phyloP scores from a whole-genome alignment of 352 stramenopile species.

The Aphanomyces invadans region DNA sequence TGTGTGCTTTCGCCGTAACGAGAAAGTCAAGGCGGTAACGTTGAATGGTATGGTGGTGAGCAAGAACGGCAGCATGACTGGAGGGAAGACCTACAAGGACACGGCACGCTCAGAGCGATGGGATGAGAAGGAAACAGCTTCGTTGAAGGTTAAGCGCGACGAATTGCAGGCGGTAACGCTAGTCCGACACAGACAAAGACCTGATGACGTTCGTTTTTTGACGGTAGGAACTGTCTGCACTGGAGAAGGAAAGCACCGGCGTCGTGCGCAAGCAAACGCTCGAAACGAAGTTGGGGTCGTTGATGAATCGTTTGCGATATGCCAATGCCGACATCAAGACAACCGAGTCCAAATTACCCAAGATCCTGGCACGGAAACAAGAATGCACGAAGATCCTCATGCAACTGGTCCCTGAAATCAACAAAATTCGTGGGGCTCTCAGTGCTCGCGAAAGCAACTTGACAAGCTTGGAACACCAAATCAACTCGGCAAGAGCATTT shows the following conservation, averaged over 20 bases:
- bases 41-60: slow-evolving; percentile 94
- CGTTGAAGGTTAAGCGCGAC: slow-evolving; percentile 80
- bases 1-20: slow-evolving; percentile 71
- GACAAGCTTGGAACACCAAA: slow-evolving; percentile 42
- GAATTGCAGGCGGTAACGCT: slow-evolving; percentile 53
- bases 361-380: slow-evolving; percentile 50
- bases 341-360: slow-evolving; percentile 61
- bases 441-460: slow-evolving; percentile 41
- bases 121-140: slow-evolving; percentile 89
- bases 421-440: slow-evolving; percentile 47
- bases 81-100: slow-evolving; percentile 85
- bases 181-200: too few relatives aligned
- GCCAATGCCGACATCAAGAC: slow-evolving; percentile 66
- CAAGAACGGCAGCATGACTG: slow-evolving; percentile 98
- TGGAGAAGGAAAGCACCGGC: slow-evolving; percentile 62
- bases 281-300: slow-evolving; percentile 56
- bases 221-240: slow-evolving; percentile 39
- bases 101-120: slow-evolving; percentile 79
- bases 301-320: slow-evolving; percentile 64
- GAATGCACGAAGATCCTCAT: slow-evolving; percentile 44
- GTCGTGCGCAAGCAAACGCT: slow-evolving; percentile 59
- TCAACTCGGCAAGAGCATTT: slow-evolving; percentile 37
- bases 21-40: slow-evolving; percentile 88
- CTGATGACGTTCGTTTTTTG: neutral
- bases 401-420: slow-evolving; percentile 50